Conservation (phyloP, 2,329 filamentous ascomycete genomes). For the Chaetomiaceae sp. region DNA sequence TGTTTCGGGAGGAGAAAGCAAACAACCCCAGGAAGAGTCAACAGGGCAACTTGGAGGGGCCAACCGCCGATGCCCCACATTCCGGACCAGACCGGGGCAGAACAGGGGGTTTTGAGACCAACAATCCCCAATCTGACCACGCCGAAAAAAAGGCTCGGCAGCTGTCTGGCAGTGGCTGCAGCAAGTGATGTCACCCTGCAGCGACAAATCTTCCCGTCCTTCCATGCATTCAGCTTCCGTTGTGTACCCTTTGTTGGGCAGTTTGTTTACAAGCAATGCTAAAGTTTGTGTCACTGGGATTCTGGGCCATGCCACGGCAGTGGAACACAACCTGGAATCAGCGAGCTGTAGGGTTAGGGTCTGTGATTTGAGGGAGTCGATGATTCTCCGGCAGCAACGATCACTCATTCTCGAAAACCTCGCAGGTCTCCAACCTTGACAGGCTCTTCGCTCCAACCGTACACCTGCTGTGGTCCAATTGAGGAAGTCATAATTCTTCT, state of each 20-base stretch:
- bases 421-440: too few species aligned
- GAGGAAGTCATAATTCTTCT: conserved; percentile 40
- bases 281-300: too few species aligned
- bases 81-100: background rate
- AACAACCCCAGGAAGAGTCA: background rate
- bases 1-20: background rate
- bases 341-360: too few species aligned
- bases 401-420: conserved; percentile 34
- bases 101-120: conserved; percentile 3
- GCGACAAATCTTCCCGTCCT: background rate
- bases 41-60: background rate
- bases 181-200: conserved; percentile 9
- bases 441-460: conserved; percentile 31
- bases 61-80: background rate
- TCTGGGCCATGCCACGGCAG: too few species aligned
- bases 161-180: background rate
- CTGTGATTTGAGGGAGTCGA: conserved; percentile 37
- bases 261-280: too few species aligned
- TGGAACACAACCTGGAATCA: too few species aligned
- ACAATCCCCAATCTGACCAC: conserved; percentile 1
- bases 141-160: background rate
- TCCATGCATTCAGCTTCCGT: background rate
- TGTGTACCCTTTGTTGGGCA: too few species aligned
- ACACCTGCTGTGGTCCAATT: conserved; percentile 38
- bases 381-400: conserved; percentile 38